Evolutionary conservation across 331 rosid genomes (phyloP), one percentile per base, ranked within the genome.

Genomic region (Malus hybrid): DNA sequence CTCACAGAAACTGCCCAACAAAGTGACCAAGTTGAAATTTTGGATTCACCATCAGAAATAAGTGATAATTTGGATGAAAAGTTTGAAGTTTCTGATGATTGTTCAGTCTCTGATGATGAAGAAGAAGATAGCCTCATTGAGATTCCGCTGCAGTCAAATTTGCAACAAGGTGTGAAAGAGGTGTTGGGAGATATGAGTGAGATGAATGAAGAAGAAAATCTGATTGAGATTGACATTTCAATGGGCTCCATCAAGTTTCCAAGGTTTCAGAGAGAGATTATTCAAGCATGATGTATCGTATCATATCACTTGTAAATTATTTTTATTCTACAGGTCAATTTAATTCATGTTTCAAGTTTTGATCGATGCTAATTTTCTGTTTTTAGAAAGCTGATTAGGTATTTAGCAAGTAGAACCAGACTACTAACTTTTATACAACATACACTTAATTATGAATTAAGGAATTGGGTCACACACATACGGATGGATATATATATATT

Each of bases 221-320:
- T 90, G 20, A 86, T 90, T 69, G 96, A 88, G 82, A 90, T 90
- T 83, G 96, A 90, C 80, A 83, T 90, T 70, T 87, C 96, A 31
- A 71, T 81, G 81, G 87, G 91, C 71, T 87, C 89, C 67, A 82
- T 71, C 48, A 82, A 80, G 73, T 57, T 69, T 81, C 72, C 80
- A 78, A 80, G 83, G 79, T 73, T 81, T 70, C 75, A 79, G 74
- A 72, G 52, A 44, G 52, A 44, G 16, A 44, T 12, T 44, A 44
- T 79, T 71, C 77, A 85, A 70, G 83, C 84, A 60, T 79, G 71
- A 87, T 57, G 1, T 44, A 42, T 42, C 48, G 48, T 42, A 42
- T 42, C 15, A 4, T 12, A 44, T 44, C 6, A 44, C 15, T 44
- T 44, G 52, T 4, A 44, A 12, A 44, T 44, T 44, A 44, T 11